Evolutionary conservation across 2,329 filamentous ascomycete species (phyloP), one percentile per base, ranked within the genome.

Genomic region (Arthrobotrys conoides): DNA sequence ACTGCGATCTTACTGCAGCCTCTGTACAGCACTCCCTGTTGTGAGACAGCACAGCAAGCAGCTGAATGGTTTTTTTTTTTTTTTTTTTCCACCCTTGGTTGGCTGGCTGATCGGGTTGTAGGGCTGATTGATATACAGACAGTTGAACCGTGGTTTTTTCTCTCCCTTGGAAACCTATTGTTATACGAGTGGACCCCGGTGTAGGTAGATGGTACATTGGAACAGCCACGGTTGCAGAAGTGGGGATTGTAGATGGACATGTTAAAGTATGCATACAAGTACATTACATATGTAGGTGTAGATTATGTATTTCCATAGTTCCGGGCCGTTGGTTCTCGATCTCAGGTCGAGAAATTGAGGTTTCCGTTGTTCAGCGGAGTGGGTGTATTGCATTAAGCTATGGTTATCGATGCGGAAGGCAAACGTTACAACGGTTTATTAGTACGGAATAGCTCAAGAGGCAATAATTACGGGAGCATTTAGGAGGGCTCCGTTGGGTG

Each of bases 101-200:
- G 49, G 41, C 63, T 65, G 49, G 41, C 63, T 51, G 51, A 73
- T 66, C 59, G 69, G 59, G 48, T 59, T 59, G 49, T 73, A 73
- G 61, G 70, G 70, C 70, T 73, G 70, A 57, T 33, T 73, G 70
- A 57, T 33, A 44, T 44, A 12, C 38, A 51, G 38, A 20, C 36
- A 30, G n/a, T 14, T 30, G 33, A 33, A 38, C 53, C 53, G 53
- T n/a, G n/a, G n/a, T n/a, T n/a, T n/a, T n/a, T n/a, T n/a, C n/a
- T n/a, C n/a, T n/a, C n/a, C n/a, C n/a, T 30, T 16, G 4, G 38
- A 3, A 2, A 12, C 14, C 12, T 18, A 41, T 18, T 68, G 36
- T 41, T 59, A 10, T 48, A 30, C 38, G 53, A 14, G 22, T 5
- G 41, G 41, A 3, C n/a, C 27, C 27, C 3, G 6, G 16, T 44